Conservation (phyloP, 371 early-diverging fungal species). For the Apophysomyces elegans region DNA sequence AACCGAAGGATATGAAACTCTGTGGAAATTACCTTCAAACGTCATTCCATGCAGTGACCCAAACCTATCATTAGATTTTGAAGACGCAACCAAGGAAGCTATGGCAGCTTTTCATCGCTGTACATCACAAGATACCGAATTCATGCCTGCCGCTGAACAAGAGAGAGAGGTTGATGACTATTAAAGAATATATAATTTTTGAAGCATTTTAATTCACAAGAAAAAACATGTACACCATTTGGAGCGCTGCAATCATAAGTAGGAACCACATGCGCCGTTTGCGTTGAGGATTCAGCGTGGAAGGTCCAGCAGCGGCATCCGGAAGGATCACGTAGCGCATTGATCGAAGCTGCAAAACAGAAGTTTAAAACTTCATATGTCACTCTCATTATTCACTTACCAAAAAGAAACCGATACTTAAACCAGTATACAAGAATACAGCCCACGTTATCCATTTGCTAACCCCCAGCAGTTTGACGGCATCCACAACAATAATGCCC, state of each 20-base stretch:
- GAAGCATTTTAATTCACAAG: conserved; percentile 50
- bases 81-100: conserved; percentile 55
- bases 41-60: conserved; percentile 49
- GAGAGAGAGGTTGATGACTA: conserved; percentile 48
- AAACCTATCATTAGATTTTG: conserved; percentile 51
- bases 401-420: conserved; percentile 78
- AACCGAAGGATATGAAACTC: conserved; percentile 27
- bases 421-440: conserved; percentile 75
- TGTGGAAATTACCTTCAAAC: conserved; percentile 46
- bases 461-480: conserved; percentile 50
- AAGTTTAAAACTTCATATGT: not conserved
- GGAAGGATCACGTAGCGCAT: conserved; percentile 90
- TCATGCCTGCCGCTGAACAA: conserved; percentile 57
- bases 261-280: conserved; percentile 88
- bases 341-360: conserved; percentile 70
- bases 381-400: conserved; percentile 19
- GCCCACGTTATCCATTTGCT: conserved; percentile 63
- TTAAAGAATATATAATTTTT: conserved; percentile 15
- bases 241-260: conserved; percentile 82
- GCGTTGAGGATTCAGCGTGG: conserved; percentile 76
- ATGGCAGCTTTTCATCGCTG: conserved; percentile 49
- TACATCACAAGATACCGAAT: conserved; percentile 48
- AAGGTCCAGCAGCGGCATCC: conserved; percentile 74
- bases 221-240: conserved; percentile 82
- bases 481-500: conserved; percentile 67